Base-by-base conservation (phyloP, 768 basidiomycete species). In the Tulasnella sp. region DNA sequence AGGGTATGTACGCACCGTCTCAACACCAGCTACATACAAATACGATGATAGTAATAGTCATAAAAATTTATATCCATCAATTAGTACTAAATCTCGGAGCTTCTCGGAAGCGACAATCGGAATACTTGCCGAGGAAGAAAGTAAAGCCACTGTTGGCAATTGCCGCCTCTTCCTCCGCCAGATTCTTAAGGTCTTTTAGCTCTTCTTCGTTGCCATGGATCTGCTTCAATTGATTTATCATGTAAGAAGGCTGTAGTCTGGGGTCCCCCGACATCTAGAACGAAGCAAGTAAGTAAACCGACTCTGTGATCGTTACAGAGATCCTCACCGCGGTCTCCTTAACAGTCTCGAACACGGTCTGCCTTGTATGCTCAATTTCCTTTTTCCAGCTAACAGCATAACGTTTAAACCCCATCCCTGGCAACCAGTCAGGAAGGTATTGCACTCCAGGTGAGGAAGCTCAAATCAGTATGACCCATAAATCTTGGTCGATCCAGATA, bases 341-440 rank as follows among this genome's bases (percentile, higher is more conserved):
- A 31, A 27, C 74, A 31, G 52, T 27, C n/a, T 46, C 27, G 27
- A 24, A 46, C 31, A 31, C 31, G 34, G 21, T 10, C 1, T 14
- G 36, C 27, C n/a, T 24, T 8, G 21, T 14, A 24, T 14, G 21
- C 6, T 31, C 21, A 6, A 46, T 42, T 34, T 46, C 74, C 7
- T 24, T 38, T 38, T 38, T 62, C 48, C 36, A 56, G 6, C 27
- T 16, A 14, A 27, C 58, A 0, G 76, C 76, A 40, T 58, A 4
- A 9, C 56, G 76, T 31, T 77, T 77, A 38, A 77, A 77, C 12
- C 34, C 34, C 27, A 56, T 42, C 18, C 76, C 76, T 9, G 56
- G 76, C 18, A 77, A 19, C 76, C 76, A 77, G 3, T 7, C 31
- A 14, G 76, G 76, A n/a, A 77, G 52, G 36, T 77, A 77, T 62